Percentiles rank a stretch among this genome's conserved stretches.
Conservation (phyloP, 2,329 filamentous ascomycete species). For the Colletotrichum sp. region DNA sequence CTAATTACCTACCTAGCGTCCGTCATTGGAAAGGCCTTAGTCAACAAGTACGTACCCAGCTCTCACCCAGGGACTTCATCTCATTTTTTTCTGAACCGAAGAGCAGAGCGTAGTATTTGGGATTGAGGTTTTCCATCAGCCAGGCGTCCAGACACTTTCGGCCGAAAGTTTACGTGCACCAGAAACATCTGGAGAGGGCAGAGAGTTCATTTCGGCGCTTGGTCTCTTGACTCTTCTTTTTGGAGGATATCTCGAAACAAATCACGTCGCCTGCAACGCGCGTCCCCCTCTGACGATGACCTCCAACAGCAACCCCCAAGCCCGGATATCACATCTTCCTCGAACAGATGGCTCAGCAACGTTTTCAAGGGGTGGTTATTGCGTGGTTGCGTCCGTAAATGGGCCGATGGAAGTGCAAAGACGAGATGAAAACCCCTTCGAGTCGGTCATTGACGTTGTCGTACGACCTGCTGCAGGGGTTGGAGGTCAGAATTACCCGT, state of each 20-base stretch:
- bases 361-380: constrained; percentile 78
- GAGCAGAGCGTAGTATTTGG: neutral
- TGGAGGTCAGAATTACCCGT: constrained; percentile 63
- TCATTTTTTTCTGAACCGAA: neutral
- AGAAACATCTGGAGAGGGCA: neutral
- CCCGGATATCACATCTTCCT: constrained; percentile 63
- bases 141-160: neutral
- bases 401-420: constrained; percentile 90
- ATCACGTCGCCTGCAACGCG: neutral
- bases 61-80: neutral
- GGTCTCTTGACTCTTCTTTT: neutral
- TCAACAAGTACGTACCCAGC: neutral
- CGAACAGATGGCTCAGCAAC: constrained; percentile 82
- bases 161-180: neutral
- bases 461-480: constrained; percentile 86
- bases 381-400: constrained; percentile 85
- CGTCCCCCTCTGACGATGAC: constrained; percentile 12
- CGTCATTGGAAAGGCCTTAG: neutral
- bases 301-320: constrained; percentile 48
- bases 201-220: neutral
- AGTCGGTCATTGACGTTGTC: constrained; percentile 88
- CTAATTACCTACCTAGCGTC: neutral
- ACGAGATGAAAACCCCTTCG: constrained; percentile 89
- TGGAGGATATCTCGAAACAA: neutral
- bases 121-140: neutral